Evolutionary conservation across 2,329 filamentous ascomycete genomes (phyloP).

Genomic region (Pseudocercospora musae): DNA sequence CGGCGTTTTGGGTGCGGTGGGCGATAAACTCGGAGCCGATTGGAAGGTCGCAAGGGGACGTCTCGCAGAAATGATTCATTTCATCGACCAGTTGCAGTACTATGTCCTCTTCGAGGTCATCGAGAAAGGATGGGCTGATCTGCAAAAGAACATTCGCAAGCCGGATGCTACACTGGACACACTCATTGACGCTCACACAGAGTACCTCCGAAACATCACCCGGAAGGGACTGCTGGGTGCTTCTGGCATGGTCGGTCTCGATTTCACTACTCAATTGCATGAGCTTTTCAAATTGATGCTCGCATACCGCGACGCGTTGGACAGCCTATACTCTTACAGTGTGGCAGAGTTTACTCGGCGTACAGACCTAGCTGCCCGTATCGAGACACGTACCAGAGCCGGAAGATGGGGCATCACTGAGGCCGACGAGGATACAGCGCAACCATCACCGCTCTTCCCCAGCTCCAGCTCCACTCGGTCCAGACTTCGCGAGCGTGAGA

Average conservation of each 20-base stretch:
- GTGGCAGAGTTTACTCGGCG: conserved; percentile 89
- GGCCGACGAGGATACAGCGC: conserved; percentile 42
- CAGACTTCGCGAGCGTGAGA: conserved; percentile 26
- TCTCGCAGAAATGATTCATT: conserved; percentile 97
- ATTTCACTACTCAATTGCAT: conserved; percentile 86
- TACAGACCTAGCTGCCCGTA: conserved; percentile 78
- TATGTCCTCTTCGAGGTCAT: conserved; percentile 99
- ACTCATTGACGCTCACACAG: conserved; percentile 84
- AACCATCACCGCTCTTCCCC: conserved; percentile 22
- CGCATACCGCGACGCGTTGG: conserved; percentile 85
- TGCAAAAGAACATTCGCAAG: conserved; percentile 71
- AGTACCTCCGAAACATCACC: conserved; percentile 89
- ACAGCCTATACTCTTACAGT: conserved; percentile 90
- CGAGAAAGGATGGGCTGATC: conserved; percentile 88
- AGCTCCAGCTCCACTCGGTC: conserved; percentile 6
- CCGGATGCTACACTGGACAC: conserved; percentile 92
- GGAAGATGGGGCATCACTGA: conserved; percentile 64
- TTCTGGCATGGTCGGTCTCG: conserved; percentile 42
- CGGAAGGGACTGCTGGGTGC: conserved; percentile 91
- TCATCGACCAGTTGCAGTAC: conserved; percentile 94
- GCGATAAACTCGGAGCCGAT: conserved; percentile 58
- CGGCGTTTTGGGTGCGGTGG: conserved; percentile 78
- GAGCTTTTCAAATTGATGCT: conserved; percentile 94
- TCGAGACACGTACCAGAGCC: conserved; percentile 62
- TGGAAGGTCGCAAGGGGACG: conserved; percentile 90